Evolutionary conservation across 75 land plant species (phyloP), one percentile per base, ranked within the genome.

Genomic region (Gnetum montanum): DNA sequence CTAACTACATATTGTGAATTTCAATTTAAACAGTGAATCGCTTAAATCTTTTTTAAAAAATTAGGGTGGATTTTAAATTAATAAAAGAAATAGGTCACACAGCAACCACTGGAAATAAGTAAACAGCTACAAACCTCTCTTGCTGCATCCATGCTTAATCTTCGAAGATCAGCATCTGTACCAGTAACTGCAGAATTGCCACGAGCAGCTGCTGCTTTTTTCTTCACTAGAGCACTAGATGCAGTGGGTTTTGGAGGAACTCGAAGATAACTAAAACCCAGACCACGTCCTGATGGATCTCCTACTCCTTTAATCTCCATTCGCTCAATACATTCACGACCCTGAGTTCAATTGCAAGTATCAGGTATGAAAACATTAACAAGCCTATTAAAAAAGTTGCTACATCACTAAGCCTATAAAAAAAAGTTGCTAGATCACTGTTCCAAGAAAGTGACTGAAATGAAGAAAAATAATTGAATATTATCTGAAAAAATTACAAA

Each of bases 131-230:
- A 44, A 51, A 93, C 99, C 88, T 95, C 99, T 31, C 92, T 71
- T 31, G 99, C 96, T 51, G 92, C 92, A 52, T 90, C 99, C 99
- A 95, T 95, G 67, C 97, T 95, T 38, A 95, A 67, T 31, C 99
- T 81, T 16, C 99, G 92, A 7, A 95, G 82, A 70, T 95, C 99
- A 60, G 99, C 99, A 81, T 95, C 97, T 47, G 99, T 95, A 33
- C 99, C 99, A 63, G 99, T 95, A 3, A 95, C 97, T 37, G 92
- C 75, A 40, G 96, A 59, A 29, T 85, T 79, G 60, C 83, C 85
- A 44, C 76, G 70, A 30, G 69, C 77, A 74, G 72, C 82, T 55
- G 88, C 75, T 62, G 81, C 61, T 58, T 95, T 95, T 50, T 90
- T 95, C 69, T 90, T 88, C 19, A 77, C 65, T 59, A 70, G 35